A percentile compares a stretch with the other conserved stretches of the same genome.
Conservation (phyloP, 805 yeast species). For the Candida krabiensis region DNA sequence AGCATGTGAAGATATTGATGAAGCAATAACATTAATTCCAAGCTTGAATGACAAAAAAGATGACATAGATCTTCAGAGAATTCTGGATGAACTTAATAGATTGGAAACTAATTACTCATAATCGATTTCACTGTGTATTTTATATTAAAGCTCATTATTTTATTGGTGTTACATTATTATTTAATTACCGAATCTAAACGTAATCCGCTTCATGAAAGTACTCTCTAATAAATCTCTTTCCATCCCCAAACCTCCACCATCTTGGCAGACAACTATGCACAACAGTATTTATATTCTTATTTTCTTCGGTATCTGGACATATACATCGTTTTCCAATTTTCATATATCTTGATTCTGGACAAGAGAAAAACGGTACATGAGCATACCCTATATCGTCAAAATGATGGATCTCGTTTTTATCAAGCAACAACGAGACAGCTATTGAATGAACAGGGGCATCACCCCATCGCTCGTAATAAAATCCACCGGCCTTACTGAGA, state of each 20-base stretch:
- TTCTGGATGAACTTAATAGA: slow-evolving; percentile 82
- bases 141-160: too few species aligned
- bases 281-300: slow-evolving; percentile 38
- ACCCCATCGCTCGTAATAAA: slow-evolving; percentile 91
- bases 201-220: slow-evolving; percentile 31
- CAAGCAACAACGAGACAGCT: slow-evolving; percentile 60
- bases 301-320: slow-evolving; percentile 47
- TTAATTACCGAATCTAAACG: slow-evolving; percentile 2
- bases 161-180: neutral
- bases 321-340: slow-evolving; percentile 60
- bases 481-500: slow-evolving; percentile 70
- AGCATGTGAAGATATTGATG: slow-evolving; percentile 94
- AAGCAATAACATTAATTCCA: slow-evolving; percentile 92
- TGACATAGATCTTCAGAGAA: slow-evolving; percentile 82
- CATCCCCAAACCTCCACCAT: slow-evolving; percentile 76
- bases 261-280: slow-evolving; percentile 63
- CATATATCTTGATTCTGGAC: slow-evolving; percentile 53
- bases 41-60: slow-evolving; percentile 78
- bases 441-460: slow-evolving; percentile 90
- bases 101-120: slow-evolving; percentile 43
- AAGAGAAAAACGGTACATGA: slow-evolving; percentile 68
- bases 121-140: slow-evolving; percentile 15
- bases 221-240: slow-evolving; percentile 56
- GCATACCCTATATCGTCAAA: slow-evolving; percentile 81
- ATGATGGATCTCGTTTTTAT: slow-evolving; percentile 63